Conservation (phyloP, 345 rosid species). For the Populus ilicifolia region DNA sequence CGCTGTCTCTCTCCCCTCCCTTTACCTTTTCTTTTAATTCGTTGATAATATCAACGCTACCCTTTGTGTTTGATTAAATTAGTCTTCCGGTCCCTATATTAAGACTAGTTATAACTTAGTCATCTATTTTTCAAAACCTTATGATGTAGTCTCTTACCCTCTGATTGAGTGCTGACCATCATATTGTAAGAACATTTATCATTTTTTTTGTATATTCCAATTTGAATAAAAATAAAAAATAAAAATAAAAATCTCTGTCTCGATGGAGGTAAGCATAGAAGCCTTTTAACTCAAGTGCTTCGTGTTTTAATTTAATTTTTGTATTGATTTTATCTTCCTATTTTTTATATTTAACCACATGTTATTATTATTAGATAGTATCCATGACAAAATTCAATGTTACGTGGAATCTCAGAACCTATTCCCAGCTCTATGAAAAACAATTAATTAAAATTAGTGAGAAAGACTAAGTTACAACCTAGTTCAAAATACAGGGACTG, state of each 20-base stretch:
- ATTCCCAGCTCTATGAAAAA: too few species aligned
- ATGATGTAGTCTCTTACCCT: neutral
- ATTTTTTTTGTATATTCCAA: too few species aligned
- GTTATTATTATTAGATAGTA: too few species aligned
- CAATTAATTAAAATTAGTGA: too few species aligned
- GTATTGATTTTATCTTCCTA: neutral
- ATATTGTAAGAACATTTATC: neutral
- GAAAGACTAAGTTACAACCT: neutral
- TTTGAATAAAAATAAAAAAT: too few species aligned
- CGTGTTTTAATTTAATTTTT: neutral
- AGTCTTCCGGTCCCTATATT: neutral
- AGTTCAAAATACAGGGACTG: neutral
- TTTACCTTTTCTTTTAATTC: neutral
- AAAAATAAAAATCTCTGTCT: too few species aligned
- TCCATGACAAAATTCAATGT: too few species aligned
- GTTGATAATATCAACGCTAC: neutral
- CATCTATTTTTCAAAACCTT: neutral
- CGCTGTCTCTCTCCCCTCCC: neutral
- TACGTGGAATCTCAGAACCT: too few species aligned
- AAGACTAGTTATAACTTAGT: neutral
- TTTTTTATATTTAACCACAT: neutral
- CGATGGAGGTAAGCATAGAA: too few species aligned
- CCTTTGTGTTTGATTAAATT: neutral
- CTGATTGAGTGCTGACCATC: neutral
- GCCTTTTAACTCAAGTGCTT: too few species aligned